Base-by-base conservation (phyloP, 176 grass and related monocot species). In the Eleusine coracana region DNA sequence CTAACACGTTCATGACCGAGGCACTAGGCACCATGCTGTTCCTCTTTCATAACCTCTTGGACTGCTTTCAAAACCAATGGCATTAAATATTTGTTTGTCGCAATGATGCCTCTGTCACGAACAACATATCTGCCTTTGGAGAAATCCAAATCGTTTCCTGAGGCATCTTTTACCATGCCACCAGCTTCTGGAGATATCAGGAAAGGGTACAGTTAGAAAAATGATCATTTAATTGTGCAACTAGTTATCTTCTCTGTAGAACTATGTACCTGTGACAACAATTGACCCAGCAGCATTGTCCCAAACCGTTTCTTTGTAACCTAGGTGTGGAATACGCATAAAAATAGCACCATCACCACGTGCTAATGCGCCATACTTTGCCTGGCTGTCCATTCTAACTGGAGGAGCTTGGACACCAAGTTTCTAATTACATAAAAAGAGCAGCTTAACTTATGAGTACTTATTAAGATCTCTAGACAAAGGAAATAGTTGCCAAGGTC, bases 271-370 rank as follows among this genome's bases (percentile, higher is more conserved):
- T 71, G 87, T 93, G 17, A 98, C 96, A 27, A 98, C 87, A 80
- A 98, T 91, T 79, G 69, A 93, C 44, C 96, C 96, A 70, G 96
- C 96, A 51, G 96, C 96, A 93, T 98, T 89, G 78, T 98, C 96
- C 96, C 96, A 98, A 86, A 98, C 88, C 45, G 88, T 95, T 88
- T 98, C 96, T 70, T 61, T 90, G 74, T 98, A 98, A 75, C 89
- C 79, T 78, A 83, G 88, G 68, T 91, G 77, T 7, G 96, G 89
- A 71, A 98, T 88, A 3, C 92, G 92, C 77, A 98, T 51, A 80
- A 90, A 98, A 82, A 98, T 93, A 59, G 92, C 91, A 45, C 96
- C 96, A 58, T 95, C 96, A 38, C 96, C 96, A 78, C 87, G 83
- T 38, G 96, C 91, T 40, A 98, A 87, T 68, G 91, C 92, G 88